Evolutionary conservation across 352 stramenopile genomes (phyloP), one percentile per base, ranked within the genome.

Genomic region (Lagenidium giganteum): DNA sequence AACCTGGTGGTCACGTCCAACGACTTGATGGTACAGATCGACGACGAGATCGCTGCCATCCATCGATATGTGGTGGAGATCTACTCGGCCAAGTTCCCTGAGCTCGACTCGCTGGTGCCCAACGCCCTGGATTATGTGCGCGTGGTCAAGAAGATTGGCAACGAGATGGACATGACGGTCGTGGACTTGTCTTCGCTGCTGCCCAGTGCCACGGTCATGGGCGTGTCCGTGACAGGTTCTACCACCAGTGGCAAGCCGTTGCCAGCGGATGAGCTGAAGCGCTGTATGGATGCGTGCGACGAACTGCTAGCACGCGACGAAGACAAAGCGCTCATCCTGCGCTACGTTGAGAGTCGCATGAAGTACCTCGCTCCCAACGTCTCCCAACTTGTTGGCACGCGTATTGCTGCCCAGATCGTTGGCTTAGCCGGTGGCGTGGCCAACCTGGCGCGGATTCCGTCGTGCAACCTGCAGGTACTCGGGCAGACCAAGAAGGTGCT

Each of bases 401-500:
- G 86, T 13, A 93, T 98, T 27, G 93, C 96, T 5, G 96, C 96
- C 20, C 75, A 96, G 62, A 57, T 99, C 5, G 63, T 99, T 3
- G 95, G 84, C 16, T 64, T 98, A 26, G 93, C 94, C 8, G 97
- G 97, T 23, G 96, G 96, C 25, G 70, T 99, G 14, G 78, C 79
- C 3, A 71, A 97, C 37, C 68, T 99, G 12, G 76, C 87, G 16
- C 85, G 87, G 17, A 98, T 99, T 47, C 97, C 97, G 30, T 83
- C 93, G 29, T 99, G 96, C 57, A 99, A 99, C 52, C 61, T 99
- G 12, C 95, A 98, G 69, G 83, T 96, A 18, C 64, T 99, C 30
- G 96, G 96, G 9, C 95, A 98, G 62, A 80, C 96, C 46, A 96
- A 96, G 61, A 83, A 92, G 29, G 93, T 90, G 8, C 60, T 98